Evolutionary conservation across 441 rosid genomes (phyloP), one percentile per base, ranked within the genome.

Genomic region (Sinapis alba): DNA sequence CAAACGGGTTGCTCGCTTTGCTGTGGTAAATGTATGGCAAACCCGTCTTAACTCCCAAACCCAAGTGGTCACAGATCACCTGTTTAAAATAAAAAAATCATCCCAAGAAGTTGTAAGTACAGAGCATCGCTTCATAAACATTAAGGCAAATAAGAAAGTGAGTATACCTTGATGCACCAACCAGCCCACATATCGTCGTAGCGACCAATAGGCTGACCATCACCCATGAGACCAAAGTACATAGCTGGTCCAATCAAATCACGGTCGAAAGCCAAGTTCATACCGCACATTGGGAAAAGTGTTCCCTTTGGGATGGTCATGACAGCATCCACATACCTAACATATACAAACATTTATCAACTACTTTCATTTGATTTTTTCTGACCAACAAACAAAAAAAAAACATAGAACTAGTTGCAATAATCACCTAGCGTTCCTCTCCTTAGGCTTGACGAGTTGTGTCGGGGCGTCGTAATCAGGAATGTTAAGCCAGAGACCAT

Each of bases 141-240:
- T 15, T 15, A 47, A 6, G 32, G 38, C 30, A 56, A 45, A 38
- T 10, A 19, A 51, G 62, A 23, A 62, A 12, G 21, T 43, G 15
- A 21, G 10, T 79, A n/a, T 36, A 43, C 99, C 97, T 94, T 92
- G 79, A 63, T 72, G 68, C 99, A 94, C 97, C 97, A 94, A 73
- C 99, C 99, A 70, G 99, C 97, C 99, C 99, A 94, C 99, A 94
- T 92, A 72, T 94, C 99, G 6, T 94, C 99, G 45, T 92, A 94
- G 15, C 99, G 97, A 65, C 98, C 98, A 38, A 94, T 94, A 41
- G 99, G 99, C 84, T 92, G 99, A 66, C 99, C 96, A 79, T 94
- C 97, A 59, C 99, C 99, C 99, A 92, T 94, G 60, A 94, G 99
- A 72, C 98, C 99, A 61, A 92, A 94, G 92, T 94, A 94, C 99